Conservation (phyloP, 2,329 filamentous ascomycete species). For the Clarireedia paspali region DNA sequence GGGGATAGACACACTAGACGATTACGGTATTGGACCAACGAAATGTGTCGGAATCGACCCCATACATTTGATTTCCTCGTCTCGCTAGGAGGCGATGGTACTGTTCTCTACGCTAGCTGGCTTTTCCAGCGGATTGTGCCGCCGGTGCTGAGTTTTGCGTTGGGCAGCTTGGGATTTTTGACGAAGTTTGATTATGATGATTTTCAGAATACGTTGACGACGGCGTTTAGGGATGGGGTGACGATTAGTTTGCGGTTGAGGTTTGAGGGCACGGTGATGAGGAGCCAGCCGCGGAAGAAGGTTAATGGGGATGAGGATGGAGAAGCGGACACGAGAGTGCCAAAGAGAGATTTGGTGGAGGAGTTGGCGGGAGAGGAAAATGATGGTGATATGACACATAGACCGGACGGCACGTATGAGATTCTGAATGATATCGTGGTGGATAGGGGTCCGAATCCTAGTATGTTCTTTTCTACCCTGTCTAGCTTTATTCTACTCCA, state of each 20-base stretch:
- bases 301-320: slow-evolving; percentile 19
- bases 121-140: slow-evolving; percentile 93
- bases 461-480: slow-evolving; percentile 40
- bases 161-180: slow-evolving; percentile 88
- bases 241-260: slow-evolving; percentile 80
- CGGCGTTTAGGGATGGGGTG: slow-evolving; percentile 73
- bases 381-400: slow-evolving; percentile 78
- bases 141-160: slow-evolving; percentile 81
- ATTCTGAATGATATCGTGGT: slow-evolving; percentile 97
- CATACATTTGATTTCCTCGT: slow-evolving; percentile 92
- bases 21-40: slow-evolving; percentile 75
- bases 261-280: slow-evolving; percentile 92
- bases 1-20: slow-evolving; percentile 32
- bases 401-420: slow-evolving; percentile 75
- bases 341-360: slow-evolving; percentile 67
- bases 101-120: slow-evolving; percentile 93
- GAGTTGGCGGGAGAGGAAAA: slow-evolving; percentile 82
- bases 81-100: slow-evolving; percentile 91
- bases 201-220: slow-evolving; percentile 60
- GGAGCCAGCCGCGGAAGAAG: slow-evolving; percentile 48
- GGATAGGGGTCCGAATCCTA: slow-evolving; percentile 87
- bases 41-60: slow-evolving; percentile 68
- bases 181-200: slow-evolving; percentile 92
- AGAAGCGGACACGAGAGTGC: slow-evolving; percentile 34
- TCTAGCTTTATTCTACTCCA: neutral